Base-by-base conservation (phyloP, 2,329 filamentous ascomycete genomes). In the Pseudodiploospora longispora region DNA sequence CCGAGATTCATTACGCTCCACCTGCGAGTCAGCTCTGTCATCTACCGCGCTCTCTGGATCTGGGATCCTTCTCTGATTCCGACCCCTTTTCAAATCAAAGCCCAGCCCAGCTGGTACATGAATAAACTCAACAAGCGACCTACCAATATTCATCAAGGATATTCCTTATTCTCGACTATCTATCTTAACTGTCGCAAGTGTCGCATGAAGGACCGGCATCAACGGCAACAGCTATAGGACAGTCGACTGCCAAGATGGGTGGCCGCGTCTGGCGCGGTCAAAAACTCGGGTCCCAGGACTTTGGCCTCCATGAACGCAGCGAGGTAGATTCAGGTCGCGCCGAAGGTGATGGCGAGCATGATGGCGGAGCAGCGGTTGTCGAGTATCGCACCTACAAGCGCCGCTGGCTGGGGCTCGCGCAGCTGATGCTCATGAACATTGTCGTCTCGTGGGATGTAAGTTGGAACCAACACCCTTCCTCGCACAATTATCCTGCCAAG, bases 401-500 rank as follows among this genome's bases (percentile, higher is more conserved):
- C 58, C 78, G 93, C 37, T 98, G 88, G 82, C 86, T 95, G 61
- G 93, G 93, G 1, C 70, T 98, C 41, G 67, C 78, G 27, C 87
- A 95, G 64, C 67, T 97, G 59, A 84, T 89, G 6, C 66, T 97
- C 56, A 71, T 97, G 66, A 98, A 97, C 61, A 83, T 96, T 44
- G 80, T 97, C 48, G 84, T 95, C 36, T 94, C 87, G 58, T 97
- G 91, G 91, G 88, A 94, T 77, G 87, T 93, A 75, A 74, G 87
- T 82, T 19, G 19, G 19, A 19, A 38, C 27, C 5, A 27, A 38
- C 36, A 38, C 10, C 36, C 36, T 27, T 27, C 9, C 36, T 38
- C 36, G 19, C 19, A 19, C 19, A 19, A 19, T 19, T 19, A 19
- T 19, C 19, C 19, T 19, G 19, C 19, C 19, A 19, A 19, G 19